Base-by-base conservation (phyloP, 306 rosid genomes). In the Corylus americana region DNA sequence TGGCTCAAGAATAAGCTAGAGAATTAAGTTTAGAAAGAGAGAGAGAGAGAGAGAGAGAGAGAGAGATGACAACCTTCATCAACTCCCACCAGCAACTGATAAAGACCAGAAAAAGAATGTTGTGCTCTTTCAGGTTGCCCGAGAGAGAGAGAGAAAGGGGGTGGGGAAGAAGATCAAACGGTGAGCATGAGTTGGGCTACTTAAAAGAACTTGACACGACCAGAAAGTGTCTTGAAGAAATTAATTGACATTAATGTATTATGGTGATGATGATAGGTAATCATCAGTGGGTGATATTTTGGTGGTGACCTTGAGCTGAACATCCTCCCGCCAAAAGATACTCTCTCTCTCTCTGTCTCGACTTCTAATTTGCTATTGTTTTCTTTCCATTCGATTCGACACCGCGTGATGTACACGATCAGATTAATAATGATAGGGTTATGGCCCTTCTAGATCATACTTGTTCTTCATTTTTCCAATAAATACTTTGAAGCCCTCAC, bases 31-130 rank as follows among this genome's bases (percentile, higher is more conserved):
- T 66, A 64, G 39, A 55, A 62, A 83, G 81, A 82, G 87, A 83
- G 51, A 76, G 53, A 67, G 59, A 64, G 69, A 83, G 74, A 83
- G 74, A 37, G 59, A 58, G 39, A 55, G 69, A 83, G 81, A 83
- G 84, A 87, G 80, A 81, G 71, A 29, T 87, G 89, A 80, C 85
- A 84, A 72, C 77, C 69, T 83, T 82, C 85, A 64, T 76, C 74
- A 82, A 79, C 82, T 77, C 86, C 85, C 88, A 89, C 97, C 98
- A 89, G 86, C 91, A 78, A 91, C 81, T 74, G 95, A 93, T 87
- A 83, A 79, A 82, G 92, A 93, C 91, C 53, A 79, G 78, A 79
- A 82, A 77, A 78, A 31, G 84, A 54, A 80, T 79, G 83, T 76
- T 48, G 47, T 79, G 61, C 51, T 69, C 69, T 64, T 58, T 73